Evolutionary conservation across 225 moss, liverwort and hornwort genomes (phyloP), one percentile per base, ranked within the genome.

Genomic region (Pseudisothecium myosuroides): DNA sequence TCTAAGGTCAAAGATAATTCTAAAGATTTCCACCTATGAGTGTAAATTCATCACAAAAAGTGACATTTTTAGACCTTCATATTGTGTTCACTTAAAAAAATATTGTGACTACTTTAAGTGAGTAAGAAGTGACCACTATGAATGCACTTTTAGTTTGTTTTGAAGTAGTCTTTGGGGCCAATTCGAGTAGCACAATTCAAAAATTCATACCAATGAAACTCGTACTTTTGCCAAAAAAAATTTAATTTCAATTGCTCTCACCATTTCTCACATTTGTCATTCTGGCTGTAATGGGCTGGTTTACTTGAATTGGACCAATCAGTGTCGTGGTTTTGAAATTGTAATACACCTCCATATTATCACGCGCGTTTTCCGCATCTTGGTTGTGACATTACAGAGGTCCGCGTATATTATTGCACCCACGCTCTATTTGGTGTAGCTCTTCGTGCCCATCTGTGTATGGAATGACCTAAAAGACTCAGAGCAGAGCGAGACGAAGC

Each of bases 381-480:
- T 1, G 2, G 8, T 3, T 59, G 82, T 63, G 63, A 63, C 16
- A 63, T 43, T 82, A 82, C 82, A 64, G 82, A 24, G 11, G 29
- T 20, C 3, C 22, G 1, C 9, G 27, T 43, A 84, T 87, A 66
- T 83, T 26, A 83, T 83, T 83, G 83, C 60, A 65, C 82, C 82
- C 82, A 64, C 36, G 23, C 43, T 63, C 22, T 82, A 47, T 63
- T 22, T 47, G 63, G 62, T 47, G 52, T 32, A 11, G 50, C 64
- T 21, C 45, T 20, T 43, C 32, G 45, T 66, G 50, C 41, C 11
- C 17, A 9, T 64, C 34, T 34, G 64, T 32, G 64, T 17, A 9
- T 34, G 64, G 10, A 65, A 65, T 34, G 65, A 96, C 96, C 36
- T 96, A 83, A 66, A 76, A 13, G 54, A 27, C 52, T 9, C n/a